Evolutionary conservation across 768 basidiomycete species (phyloP).

Genomic region (Chalciporus pseudorubinellus): DNA sequence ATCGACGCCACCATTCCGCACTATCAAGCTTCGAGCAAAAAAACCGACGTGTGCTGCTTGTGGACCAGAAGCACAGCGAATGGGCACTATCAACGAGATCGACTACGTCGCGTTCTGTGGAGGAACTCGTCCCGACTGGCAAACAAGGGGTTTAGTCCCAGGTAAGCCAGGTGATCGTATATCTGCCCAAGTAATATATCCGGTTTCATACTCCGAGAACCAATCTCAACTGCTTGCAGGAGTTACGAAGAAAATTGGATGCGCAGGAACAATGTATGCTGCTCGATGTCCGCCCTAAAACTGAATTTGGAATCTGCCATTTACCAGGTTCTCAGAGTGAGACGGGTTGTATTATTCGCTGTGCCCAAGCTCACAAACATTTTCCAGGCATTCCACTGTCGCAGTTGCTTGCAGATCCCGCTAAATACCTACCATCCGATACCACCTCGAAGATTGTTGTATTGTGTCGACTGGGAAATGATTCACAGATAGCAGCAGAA

Average conservation of each 20-base stretch:
- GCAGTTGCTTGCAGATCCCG: conserved; percentile 60
- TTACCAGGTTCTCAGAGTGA: conserved; percentile 72
- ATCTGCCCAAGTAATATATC: conserved; percentile 38
- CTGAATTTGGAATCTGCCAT: conserved; percentile 85
- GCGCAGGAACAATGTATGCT: conserved; percentile 36
- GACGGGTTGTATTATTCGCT: conserved; percentile 21
- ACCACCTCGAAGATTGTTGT: conserved; percentile 43
- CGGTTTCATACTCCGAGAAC: not conserved
- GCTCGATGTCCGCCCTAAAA: conserved; percentile 76
- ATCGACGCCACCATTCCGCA: conserved; percentile 69
- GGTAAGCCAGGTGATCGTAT: conserved; percentile 44
- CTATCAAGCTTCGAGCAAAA: conserved; percentile 73
- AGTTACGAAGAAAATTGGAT: conserved; percentile 42
- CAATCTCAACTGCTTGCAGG: conserved; percentile 36
- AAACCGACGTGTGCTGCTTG: conserved; percentile 77
- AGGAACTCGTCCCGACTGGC: conserved; percentile 66
- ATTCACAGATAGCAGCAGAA: conserved; percentile 84
- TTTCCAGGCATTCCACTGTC: conserved; percentile 70
- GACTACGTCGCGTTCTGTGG: conserved; percentile 92
- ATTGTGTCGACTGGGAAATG: conserved; percentile 88
- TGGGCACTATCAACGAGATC: conserved; percentile 48
- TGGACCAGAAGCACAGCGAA: conserved; percentile 45
- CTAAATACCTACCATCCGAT: conserved; percentile 35
- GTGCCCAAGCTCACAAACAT: conserved; percentile 1
- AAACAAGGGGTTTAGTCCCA: conserved; percentile 46